phyloP scores from a whole-genome alignment of 352 stramenopile genomes.

The Pythium aphanidermatum region DNA sequence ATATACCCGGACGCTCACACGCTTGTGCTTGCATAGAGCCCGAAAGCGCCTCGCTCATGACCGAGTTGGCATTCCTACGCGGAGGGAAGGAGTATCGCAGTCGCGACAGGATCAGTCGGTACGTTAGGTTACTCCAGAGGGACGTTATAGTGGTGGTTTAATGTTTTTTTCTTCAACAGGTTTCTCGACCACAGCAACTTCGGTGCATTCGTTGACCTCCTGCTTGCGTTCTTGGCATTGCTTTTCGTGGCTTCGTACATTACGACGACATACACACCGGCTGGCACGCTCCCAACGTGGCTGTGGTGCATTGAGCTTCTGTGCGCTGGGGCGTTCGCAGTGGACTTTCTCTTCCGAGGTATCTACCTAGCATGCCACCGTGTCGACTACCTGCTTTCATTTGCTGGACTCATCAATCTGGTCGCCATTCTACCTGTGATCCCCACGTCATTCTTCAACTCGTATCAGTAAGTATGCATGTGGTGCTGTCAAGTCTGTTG shows the following conservation, averaged over 20 bases:
- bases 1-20: too few relatives aligned
- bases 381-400: conserved; percentile 56
- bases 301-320: conserved; percentile 69
- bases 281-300: conserved; percentile 45
- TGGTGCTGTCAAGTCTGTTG: too few relatives aligned
- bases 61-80: conserved; percentile 23
- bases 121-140: neutral
- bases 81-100: conserved; percentile 22
- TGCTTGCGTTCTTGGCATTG: conserved; percentile 50
- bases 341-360: conserved; percentile 69
- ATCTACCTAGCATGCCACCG: conserved; percentile 66
- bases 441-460: conserved; percentile 64
- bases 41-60: conserved; percentile 22
- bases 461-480: conserved; percentile 72
- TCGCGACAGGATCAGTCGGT: conserved; percentile 40
- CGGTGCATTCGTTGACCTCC: conserved; percentile 51
- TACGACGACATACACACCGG: conserved; percentile 68
- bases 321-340: conserved; percentile 50
- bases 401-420: conserved; percentile 46
- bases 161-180: conserved; percentile 27
- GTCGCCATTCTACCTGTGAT: conserved; percentile 70
- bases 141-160: neutral
- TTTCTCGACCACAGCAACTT: conserved; percentile 79
- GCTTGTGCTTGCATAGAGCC: conserved; percentile 26
- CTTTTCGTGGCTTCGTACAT: conserved; percentile 68